Evolutionary conservation across 805 yeast genomes (phyloP), one percentile per base, ranked within the genome.

Genomic region (Sungouiozyma ichnusensis): DNA sequence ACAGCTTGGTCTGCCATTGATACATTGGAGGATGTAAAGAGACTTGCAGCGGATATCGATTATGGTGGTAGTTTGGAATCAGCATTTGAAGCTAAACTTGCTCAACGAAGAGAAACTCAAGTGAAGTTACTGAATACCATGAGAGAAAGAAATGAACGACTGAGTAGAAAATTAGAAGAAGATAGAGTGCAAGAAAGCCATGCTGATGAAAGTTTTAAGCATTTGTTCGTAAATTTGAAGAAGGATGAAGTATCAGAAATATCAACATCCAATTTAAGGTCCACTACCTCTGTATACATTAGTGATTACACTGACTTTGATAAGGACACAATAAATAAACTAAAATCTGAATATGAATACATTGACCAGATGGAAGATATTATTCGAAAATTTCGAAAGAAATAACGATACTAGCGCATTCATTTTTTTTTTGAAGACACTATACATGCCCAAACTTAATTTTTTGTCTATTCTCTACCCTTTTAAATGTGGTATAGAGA

Each of bases 1-100:
- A 41, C 37, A 53, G 67, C 85, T 37, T 88, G 95, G 94, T 79
- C 90, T 5, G 94, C 85, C 50, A 79, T 87, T 39, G 95, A 84
- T 52, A 81, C 84, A 0, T 68, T 90, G 47, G 88, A 85, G 48
- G 94, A 85, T 48, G 92, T 86, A 6, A 73, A 74, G 43, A 68
- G 67, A 40, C 69, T 81, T 67, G 76, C 85, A 1, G 52, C 53
- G 52, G 48, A 71, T 60, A 38, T 71, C 69, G 35, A 68, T 71
- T n/a, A 73, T 67, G 52, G 44, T 24, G 51, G 49, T 16, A 54
- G 48, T 7, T 77, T 78, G 54, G 73, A 73, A 42, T 66, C 62
- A 4, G 58, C 50, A 3, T 54, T 53, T 34, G 66, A 64, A 40
- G 43, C 47, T 7, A 46, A 53, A 37, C 60, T 85, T 40, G 57